Evolutionary conservation across 129 eudicot species (phyloP), one percentile per base, ranked within the genome.

Genomic region (Dittrichia graveolens): DNA sequence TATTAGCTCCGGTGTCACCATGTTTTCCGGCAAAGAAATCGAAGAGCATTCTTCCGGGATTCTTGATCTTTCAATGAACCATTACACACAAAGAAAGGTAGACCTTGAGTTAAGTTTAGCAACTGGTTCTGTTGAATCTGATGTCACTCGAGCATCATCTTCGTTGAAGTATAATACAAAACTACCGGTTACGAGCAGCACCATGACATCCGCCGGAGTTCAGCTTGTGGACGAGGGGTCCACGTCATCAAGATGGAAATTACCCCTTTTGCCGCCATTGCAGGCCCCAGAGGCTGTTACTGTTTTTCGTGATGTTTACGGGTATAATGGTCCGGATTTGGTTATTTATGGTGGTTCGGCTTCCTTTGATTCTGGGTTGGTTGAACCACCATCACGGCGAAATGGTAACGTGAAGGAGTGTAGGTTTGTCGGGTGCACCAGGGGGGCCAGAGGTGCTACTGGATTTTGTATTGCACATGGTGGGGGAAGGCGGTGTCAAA

Each of bases 381-480:
- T 31, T 14, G 54, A 24, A 40, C 67, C 68, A 41, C 80, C 65
- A 8, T 59, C 16, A 15, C 71, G 78, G 14, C 87, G 93, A 10
- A 85, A 57, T 31, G 43, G 73, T n/a, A 71, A 75, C 16, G 87
- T 80, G 67, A 90, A 86, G 78, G 65, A 74, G 4, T 94, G 96
- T 61, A 78, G 59, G 76, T 85, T 80, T 60, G 76, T 59, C 37
- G 93, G 88, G n/a, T 94, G 98, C 84, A 78, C 69, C 3, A 75
- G 81, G 16, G 97, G 98, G 1, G 96, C 98, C 8, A 84, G 98
- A 80, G 98, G 98, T 37, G 95, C 93, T 14, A 80, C 98, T 2
- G 97, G 96, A 8, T 83, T 84, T 56, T 94, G 98, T 50, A 94
- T 94, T n/a, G 71, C 81, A 24, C 98, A 94, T 62, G 98, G 98